Evolutionary conservation across 2,329 filamentous ascomycete genomes (phyloP).

Genomic region (Fusarium penzigii): DNA sequence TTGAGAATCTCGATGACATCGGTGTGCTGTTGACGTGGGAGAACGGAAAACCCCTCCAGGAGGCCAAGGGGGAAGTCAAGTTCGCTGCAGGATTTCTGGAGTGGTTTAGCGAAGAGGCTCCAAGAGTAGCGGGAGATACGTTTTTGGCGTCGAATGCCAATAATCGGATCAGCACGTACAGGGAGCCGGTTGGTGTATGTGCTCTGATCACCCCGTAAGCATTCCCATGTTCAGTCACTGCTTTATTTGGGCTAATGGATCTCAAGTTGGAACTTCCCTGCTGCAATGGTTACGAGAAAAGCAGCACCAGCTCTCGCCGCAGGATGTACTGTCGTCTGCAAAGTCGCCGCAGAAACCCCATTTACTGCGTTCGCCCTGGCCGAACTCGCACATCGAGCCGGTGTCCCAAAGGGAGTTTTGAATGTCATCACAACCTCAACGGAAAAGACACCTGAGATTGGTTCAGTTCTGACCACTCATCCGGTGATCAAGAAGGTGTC

Average conservation of each 20-base stretch:
- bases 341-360: constrained; percentile 86
- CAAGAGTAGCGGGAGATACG: constrained; percentile 43
- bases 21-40: constrained; percentile 69
- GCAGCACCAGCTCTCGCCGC: constrained; percentile 61
- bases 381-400: constrained; percentile 80
- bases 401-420: constrained; percentile 82
- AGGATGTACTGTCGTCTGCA: constrained; percentile 78
- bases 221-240: neutral
- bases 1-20: constrained; percentile 66
- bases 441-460: constrained; percentile 76
- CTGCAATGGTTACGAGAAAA: constrained; percentile 53
- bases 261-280: constrained; percentile 57
- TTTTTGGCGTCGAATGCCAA: constrained; percentile 60
- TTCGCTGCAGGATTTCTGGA: constrained; percentile 63
- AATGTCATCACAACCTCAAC: constrained; percentile 75
- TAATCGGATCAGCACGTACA: constrained; percentile 48
- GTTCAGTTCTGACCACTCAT: constrained; percentile 51
- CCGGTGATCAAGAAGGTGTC: constrained; percentile 65
- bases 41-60: constrained; percentile 69
- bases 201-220: constrained; percentile 33
- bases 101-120: constrained; percentile 67
- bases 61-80: constrained; percentile 57
- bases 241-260: too few species aligned
- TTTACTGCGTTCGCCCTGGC: constrained; percentile 83
- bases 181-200: constrained; percentile 38